phyloP scores from a whole-genome alignment of 2,329 filamentous ascomycete genomes.

The Diatrype stigma region DNA sequence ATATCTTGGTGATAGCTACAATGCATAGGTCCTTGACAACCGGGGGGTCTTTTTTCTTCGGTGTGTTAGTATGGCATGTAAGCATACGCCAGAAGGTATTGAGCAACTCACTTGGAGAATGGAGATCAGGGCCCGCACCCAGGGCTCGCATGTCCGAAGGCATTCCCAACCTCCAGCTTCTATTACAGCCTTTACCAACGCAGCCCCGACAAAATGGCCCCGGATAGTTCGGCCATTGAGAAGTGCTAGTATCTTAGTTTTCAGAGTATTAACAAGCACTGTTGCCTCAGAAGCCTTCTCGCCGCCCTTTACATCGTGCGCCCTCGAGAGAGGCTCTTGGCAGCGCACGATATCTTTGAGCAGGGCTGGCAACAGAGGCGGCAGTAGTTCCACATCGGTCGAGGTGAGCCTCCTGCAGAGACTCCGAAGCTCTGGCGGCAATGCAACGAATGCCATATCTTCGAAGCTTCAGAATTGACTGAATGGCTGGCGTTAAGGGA shows the following conservation, averaged over 20 bases:
- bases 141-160: slow-evolving; percentile 66
- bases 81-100: not conserved
- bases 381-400: slow-evolving; percentile 68
- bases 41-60: slow-evolving; percentile 70
- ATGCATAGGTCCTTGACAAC: slow-evolving; percentile 73
- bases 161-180: slow-evolving; percentile 84
- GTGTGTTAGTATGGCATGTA: not conserved
- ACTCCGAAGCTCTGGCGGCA: slow-evolving; percentile 57
- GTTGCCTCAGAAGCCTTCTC: slow-evolving; percentile 59
- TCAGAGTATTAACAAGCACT: slow-evolving; percentile 75
- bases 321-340: slow-evolving; percentile 57
- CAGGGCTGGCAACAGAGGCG: slow-evolving; percentile 67
- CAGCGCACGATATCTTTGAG: slow-evolving; percentile 56
- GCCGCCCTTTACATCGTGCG: slow-evolving; percentile 57
- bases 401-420: slow-evolving; percentile 68
- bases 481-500: too few relatives aligned
- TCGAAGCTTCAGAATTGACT: too few relatives aligned
- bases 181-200: slow-evolving; percentile 74
- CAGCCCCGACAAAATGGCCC: slow-evolving; percentile 72
- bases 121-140: slow-evolving; percentile 72
- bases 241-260: slow-evolving; percentile 71
- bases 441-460: slow-evolving; percentile 31
- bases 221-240: slow-evolving; percentile 71
- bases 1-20: slow-evolving; percentile 77
- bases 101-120: slow-evolving; percentile 59